Base-by-base conservation (phyloP, 2,329 filamentous ascomycete genomes). In the Rutstroemia sp. region DNA sequence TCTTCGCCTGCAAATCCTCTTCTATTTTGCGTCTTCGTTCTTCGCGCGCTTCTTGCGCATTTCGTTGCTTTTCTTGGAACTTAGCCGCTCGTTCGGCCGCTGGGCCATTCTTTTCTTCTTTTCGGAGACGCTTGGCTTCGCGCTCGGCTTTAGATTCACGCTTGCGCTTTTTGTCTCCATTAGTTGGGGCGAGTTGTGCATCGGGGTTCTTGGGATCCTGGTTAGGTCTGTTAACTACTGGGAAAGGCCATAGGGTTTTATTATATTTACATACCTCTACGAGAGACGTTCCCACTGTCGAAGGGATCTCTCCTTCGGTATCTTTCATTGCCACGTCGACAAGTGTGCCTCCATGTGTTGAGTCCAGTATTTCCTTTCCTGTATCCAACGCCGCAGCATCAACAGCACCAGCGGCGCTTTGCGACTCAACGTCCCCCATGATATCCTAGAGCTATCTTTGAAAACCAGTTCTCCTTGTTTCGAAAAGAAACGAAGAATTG, bases 71-170 rank as follows among this genome's bases (percentile, higher is more conserved):
- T 16, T 21, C n/a, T 34, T 18, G 14, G 34, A 9, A 34, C 30
- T 37, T 34, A 7, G 19, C 21, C 2, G 3, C 47, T 10, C 37
- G 41, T 37, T 46, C 41, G 12, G 30, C 5, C 14, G n/a, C 45
- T 30, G 25, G 41, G 12, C 23, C 54, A 10, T 52, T 52, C 4
- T 34, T 51, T 10, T 47, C 49, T 54, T 50, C 49, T 41, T 38
- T 42, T 21, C 25, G 41, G 18, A 34, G 46, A 23, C 47, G 42
- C 18, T 55, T 55, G 38, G 46, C 53, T 49, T n/a, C 14, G 19
- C 53, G 53, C 18, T 55, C 53, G 9, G 46, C 46, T 38, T 55
- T 50, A 25, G 30, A 51, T 14, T 50, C 25, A 25, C 53, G 46
- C 25, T 51, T 55, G 14, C 53, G 53, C 25, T 55, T 55, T 4